These are phyloP conservation scores for Termitomyces sp. DNA, from an alignment of 768 basidiomycete species.

Conservation along the genomic window DNA sequence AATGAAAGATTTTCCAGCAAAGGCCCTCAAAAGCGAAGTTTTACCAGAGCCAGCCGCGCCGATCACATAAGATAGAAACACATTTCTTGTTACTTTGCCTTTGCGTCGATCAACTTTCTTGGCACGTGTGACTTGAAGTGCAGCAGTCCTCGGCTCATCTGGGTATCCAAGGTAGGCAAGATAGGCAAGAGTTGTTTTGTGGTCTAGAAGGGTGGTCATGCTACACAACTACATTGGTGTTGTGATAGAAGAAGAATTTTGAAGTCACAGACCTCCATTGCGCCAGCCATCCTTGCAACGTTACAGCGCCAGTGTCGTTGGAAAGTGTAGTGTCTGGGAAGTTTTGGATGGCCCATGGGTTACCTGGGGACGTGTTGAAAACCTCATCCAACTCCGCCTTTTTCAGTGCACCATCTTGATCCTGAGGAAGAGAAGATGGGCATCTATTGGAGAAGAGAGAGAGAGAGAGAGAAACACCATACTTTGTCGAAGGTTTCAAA, in stretches of 20 bases:
- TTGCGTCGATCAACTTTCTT: slow-evolving; percentile 83
- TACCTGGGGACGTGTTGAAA: slow-evolving; percentile 93
- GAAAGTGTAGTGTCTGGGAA: slow-evolving; percentile 90
- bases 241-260: background rate
- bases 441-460: too few relatives aligned
- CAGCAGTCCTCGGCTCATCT: slow-evolving; percentile 71
- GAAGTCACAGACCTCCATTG: slow-evolving; percentile 81
- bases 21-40: slow-evolving; percentile 80
- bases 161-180: slow-evolving; percentile 95
- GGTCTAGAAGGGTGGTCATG: slow-evolving; percentile 96
- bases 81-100: slow-evolving; percentile 85
- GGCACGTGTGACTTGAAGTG: slow-evolving; percentile 81
- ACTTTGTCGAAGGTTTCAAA: slow-evolving; percentile 96
- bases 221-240: slow-evolving; percentile 35
- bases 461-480: slow-evolving; percentile 1
- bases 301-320: slow-evolving; percentile 85
- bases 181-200: slow-evolving; percentile 88
- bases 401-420: slow-evolving; percentile 92
- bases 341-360: slow-evolving; percentile 91
- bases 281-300: slow-evolving; percentile 96
- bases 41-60: slow-evolving; percentile 97
- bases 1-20: slow-evolving; percentile 78
- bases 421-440: slow-evolving; percentile 40
- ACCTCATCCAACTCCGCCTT: slow-evolving; percentile 78
- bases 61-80: slow-evolving; percentile 90